These are phyloP conservation scores for Stemphylium lycopersici DNA, from an alignment of 2,329 filamentous ascomycete genomes.

Conservation along the genomic window DNA sequence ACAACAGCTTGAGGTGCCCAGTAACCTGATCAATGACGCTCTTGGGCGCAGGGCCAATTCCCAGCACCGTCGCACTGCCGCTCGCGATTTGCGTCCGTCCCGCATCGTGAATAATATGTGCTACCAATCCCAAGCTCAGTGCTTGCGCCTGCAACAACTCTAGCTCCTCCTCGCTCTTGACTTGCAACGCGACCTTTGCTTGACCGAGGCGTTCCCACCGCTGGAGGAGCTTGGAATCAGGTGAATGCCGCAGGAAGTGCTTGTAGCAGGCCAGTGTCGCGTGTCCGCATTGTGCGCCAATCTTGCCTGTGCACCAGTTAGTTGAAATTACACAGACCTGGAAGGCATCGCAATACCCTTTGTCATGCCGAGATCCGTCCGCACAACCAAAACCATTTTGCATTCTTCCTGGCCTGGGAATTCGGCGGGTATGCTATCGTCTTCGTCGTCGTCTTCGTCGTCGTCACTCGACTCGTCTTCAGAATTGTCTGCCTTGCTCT, in stretches of 20 bases:
- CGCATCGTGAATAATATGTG: constrained; percentile 92
- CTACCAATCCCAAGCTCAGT: constrained; percentile 80
- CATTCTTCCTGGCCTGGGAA: constrained; percentile 75
- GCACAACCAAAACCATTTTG: constrained; percentile 89
- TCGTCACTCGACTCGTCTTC: constrained; percentile 40
- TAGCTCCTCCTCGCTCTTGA: constrained; percentile 81
- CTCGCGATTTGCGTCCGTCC: constrained; percentile 95
- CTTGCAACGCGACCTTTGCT: constrained; percentile 91
- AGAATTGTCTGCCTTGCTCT: constrained; percentile 28
- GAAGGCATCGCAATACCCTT: constrained; percentile 67
- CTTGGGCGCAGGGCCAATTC: constrained; percentile 75
- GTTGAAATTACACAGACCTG: neutral
- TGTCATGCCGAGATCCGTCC: constrained; percentile 95
- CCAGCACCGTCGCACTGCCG: constrained; percentile 90
- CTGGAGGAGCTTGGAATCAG: constrained; percentile 69
- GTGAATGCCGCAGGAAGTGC: constrained; percentile 64
- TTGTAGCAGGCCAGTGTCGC: constrained; percentile 99
- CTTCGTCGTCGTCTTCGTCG: constrained; percentile 38
- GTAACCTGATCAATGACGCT: constrained; percentile 87
- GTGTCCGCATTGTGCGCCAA: constrained; percentile 92
- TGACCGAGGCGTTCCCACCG: constrained; percentile 89
- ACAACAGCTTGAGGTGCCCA: constrained; percentile 82
- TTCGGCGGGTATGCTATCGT: constrained; percentile 45
- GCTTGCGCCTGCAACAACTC: constrained; percentile 80
- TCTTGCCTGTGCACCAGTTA: constrained; percentile 72